Conservation (phyloP, 169 alveolate genomes). For the Plasmodium gonderi region DNA sequence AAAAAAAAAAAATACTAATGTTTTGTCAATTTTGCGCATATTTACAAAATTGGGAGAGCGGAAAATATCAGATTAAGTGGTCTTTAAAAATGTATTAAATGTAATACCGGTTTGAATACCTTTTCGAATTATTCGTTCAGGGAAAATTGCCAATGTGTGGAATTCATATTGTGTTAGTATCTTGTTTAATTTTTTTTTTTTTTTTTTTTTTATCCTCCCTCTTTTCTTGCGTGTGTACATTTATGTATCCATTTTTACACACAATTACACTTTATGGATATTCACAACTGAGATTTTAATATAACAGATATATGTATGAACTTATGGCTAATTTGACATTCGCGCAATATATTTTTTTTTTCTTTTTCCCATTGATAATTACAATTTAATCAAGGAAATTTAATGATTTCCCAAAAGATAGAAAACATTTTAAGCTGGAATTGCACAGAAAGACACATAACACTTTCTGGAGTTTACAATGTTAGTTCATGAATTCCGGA, state of each 20-base stretch:
- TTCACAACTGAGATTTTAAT: not conserved
- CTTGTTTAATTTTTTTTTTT: not conserved
- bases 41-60: not conserved
- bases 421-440: not conserved
- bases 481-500: not conserved
- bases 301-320: not conserved
- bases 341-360: not conserved
- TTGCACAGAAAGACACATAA: slow-evolving; percentile 1
- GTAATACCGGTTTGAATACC: not conserved
- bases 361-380: not conserved
- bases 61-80: slow-evolving; percentile 2
- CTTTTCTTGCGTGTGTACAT: not conserved
- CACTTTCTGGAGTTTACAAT: not conserved
- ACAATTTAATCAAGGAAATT: not conserved
- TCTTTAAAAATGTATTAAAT: not conserved
- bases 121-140: not conserved
- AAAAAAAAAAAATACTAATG: not conserved
- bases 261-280: not conserved
- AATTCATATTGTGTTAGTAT: not conserved
- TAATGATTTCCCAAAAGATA: not conserved
- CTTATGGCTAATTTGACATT: not conserved
- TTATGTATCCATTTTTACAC: not conserved
- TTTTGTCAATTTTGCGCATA: not conserved
- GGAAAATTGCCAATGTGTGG: not conserved
- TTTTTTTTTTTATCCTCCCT: not conserved